These are phyloP conservation scores for cucumber (Cucumis sativus) DNA, from an alignment of 306 rosid species.

Conservation along the genomic window DNA sequence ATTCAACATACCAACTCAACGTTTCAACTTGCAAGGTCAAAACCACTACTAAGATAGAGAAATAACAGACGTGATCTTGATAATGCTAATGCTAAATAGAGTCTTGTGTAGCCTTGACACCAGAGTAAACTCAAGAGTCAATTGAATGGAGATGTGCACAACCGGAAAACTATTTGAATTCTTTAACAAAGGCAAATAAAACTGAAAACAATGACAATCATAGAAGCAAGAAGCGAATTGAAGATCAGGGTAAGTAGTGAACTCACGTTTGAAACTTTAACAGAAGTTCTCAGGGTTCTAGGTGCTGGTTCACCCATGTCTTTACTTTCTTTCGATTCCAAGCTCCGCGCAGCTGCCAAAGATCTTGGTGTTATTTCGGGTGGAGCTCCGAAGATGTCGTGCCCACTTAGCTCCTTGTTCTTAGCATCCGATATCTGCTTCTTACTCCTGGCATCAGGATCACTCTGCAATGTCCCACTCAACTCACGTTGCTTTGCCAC, in stretches of 20 bases:
- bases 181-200: not conserved
- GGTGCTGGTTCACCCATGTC: conserved; percentile 38
- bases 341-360: conserved; percentile 27
- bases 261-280: conserved; percentile 93
- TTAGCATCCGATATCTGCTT: conserved; percentile 62
- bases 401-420: conserved; percentile 74
- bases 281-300: conserved; percentile 49
- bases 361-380: conserved; percentile 50
- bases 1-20: not conserved
- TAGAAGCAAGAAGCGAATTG: not conserved
- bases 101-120: not conserved
- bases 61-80: not conserved
- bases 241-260: not conserved
- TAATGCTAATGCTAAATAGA: not conserved
- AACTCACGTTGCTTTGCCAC: conserved; percentile 94
- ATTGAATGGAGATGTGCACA: not conserved
- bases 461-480: conserved; percentile 55
- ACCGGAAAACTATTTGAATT: not conserved
- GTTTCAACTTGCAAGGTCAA: not conserved
- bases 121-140: not conserved
- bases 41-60: not conserved
- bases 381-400: conserved; percentile 76
- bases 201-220: not conserved
- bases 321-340: conserved; percentile 31
- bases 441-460: conserved; percentile 27